Percentiles rank a stretch among this genome's conserved stretches.
These are phyloP conservation scores for Lentinus brumalis DNA, from an alignment of 768 basidiomycete species.

Conservation along the genomic window DNA sequence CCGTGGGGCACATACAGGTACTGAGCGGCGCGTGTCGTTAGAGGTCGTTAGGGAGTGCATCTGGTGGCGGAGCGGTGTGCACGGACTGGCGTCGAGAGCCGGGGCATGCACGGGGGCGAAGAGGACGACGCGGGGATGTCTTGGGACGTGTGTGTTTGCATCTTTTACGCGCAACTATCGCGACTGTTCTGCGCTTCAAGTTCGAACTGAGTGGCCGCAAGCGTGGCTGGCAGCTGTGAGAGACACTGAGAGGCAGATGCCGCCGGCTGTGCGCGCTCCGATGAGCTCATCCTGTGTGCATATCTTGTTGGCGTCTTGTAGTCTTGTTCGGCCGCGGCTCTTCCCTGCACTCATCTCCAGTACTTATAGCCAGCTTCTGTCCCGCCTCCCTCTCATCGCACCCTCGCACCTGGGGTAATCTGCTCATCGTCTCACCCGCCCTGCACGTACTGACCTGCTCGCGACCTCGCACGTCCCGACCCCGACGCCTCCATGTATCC, in stretches of 20 bases:
- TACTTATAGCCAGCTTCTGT: neutral
- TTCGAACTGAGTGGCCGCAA: too few relatives aligned
- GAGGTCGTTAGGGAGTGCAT: too few relatives aligned
- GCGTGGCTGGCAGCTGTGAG: too few relatives aligned
- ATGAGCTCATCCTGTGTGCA: neutral
- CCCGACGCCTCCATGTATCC: slow-evolving; percentile 1
- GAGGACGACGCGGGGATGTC: too few relatives aligned
- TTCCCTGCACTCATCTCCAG: neutral
- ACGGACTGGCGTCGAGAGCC: too few relatives aligned
- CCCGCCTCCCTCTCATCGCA: neutral
- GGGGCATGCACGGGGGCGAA: too few relatives aligned
- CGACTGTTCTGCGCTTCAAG: too few relatives aligned
- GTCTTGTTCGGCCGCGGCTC: neutral
- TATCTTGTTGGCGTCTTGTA: neutral
- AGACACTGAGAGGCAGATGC: neutral
- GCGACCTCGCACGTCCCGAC: neutral
- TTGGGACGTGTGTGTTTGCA: too few relatives aligned
- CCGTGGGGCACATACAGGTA: neutral
- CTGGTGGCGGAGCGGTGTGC: too few relatives aligned
- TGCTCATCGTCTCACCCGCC: neutral
- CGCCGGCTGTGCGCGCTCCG: neutral
- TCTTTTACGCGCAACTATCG: too few relatives aligned
- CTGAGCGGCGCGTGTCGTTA: neutral
- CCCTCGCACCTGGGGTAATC: neutral
- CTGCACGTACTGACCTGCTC: neutral